Evolutionary conservation across 2,329 filamentous ascomycete species (phyloP), one percentile per base, ranked within the genome.

Genomic region (Microcyclospora tardicrescens): DNA sequence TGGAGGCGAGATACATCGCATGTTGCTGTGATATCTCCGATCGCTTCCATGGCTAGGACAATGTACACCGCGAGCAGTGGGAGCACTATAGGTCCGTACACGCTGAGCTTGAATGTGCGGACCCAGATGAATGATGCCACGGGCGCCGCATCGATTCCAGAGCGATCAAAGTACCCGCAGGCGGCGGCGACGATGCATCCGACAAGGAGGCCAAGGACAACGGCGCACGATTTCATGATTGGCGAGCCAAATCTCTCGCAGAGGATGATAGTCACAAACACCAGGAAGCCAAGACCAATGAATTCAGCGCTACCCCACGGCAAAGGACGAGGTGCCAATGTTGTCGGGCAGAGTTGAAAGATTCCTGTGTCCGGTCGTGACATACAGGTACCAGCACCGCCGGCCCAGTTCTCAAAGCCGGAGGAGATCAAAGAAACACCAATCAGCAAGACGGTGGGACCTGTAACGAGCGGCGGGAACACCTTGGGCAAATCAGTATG

Each of bases 191-290:
- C 81, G 51, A 86, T 80, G 60, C 83, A 87, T 34, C 84, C 84
- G 1, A 79, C 68, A 0, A 85, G 69, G 5, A 87, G 68, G 11
- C 37, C 83, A 40, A 85, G 68, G 32, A 87, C 75, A 27, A 89
- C 82, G 11, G 79, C 77, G 6, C 76, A 81, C 2, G 77, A 83
- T 56, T 87, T 87, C 81, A 91, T 87, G 47, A 91, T 81, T 0
- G 84, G 84, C 0, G 81, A 73, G 1, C 84, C 84, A 50, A 87
- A 86, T 10, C 82, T 74, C 59, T 91, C 84, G 56, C 81, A 84
- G 10, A 89, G 56, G 43, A 91, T 79, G 54, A 91, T 89, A 19
- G 79, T 81, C 33, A 81, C 49, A 54, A 89, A 89, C 3, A 87
- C 84, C 33, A 76, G 76, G 63, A 91, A 87, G 0, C 84, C 84